phyloP scores from a whole-genome alignment of 768 basidiomycete genomes.

The Tulasnella sp. region DNA sequence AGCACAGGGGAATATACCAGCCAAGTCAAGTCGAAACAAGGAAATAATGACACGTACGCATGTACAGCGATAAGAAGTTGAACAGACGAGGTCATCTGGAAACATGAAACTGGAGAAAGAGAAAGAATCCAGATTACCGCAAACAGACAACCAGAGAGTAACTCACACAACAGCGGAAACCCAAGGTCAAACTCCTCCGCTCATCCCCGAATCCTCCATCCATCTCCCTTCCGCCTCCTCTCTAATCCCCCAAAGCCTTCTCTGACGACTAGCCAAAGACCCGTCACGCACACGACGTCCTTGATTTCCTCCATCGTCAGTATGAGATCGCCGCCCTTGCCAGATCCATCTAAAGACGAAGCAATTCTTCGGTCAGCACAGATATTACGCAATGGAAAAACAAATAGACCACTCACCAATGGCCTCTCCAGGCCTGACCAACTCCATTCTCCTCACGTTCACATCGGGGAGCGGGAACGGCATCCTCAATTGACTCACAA shows the following conservation, averaged over 20 bases:
- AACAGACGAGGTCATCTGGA: too few species aligned
- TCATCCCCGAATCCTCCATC: conserved; percentile 61
- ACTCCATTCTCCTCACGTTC: conserved; percentile 27
- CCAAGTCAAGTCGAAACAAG: too few species aligned
- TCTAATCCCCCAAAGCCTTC: conserved; percentile 90
- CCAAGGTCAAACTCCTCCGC: too few species aligned
- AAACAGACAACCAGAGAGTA: too few species aligned
- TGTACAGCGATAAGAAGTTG: too few species aligned
- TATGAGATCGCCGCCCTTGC: conserved; percentile 34
- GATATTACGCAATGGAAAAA: not conserved
- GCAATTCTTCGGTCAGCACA: not conserved
- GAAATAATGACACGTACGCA: too few species aligned
- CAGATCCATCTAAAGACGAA: not conserved
- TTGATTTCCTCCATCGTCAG: conserved; percentile 89
- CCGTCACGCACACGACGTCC: conserved; percentile 79
- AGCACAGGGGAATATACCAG: too few species aligned
- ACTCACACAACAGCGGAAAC: too few species aligned
- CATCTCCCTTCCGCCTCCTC: conserved; percentile 62
- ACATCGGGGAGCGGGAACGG: conserved; percentile 83
- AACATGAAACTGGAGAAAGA: too few species aligned
- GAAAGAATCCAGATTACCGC: too few species aligned
- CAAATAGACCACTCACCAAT: not conserved
- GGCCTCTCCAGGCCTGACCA: conserved; percentile 2
- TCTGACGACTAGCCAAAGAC: conserved; percentile 82
- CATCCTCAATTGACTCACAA: conserved; percentile 82